Base-by-base conservation (phyloP, 768 basidiomycete species). In the Podaxis sp. region DNA sequence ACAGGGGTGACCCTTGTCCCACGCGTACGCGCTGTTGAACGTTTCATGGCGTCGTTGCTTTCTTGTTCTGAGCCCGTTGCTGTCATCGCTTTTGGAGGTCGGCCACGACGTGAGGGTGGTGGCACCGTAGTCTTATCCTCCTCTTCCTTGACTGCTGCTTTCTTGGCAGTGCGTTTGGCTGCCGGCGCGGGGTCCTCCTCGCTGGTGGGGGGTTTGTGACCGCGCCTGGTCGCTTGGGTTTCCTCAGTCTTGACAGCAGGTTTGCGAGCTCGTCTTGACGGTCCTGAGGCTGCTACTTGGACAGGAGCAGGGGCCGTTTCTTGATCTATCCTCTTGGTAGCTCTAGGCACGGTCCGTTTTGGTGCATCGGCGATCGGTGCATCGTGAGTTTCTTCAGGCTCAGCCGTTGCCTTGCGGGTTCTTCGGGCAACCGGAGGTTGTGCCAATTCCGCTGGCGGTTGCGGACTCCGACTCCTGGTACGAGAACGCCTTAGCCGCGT, bases 211-310 rank as follows among this genome's bases (percentile, higher is more conserved):
- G 38, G 18, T 23, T 63, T 56, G n/a, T 47, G 61, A 21, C 40
- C 36, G 5, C 32, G 38, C 32, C 36, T 21, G 27, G 58, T 28
- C 5, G 47, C 38, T n/a, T 60, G 61, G 4, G 57, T 44, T 47
- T 70, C 70, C n/a, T 69, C 65, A 0, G 65, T 64, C 36, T 74
- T 71, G 2, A 61, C 65, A 11, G 68, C 70, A 4, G 63, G 61
- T 57, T 72, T 71, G 7, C 70, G 71, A 4, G 63, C 66, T 18
- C 70, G 65, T 25, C 72, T 70, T 2, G 66, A 58, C 5, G 66
- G 60, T 4, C 16, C 37, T 28, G 18, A 13, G n/a, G 37, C 37
- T 38, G 37, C 23, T 7, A 66, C 18, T 62, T 65, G 14, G 62
- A 40, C 0, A 53, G 42, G 36, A 46, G 37, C 18, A 5, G 18